A percentile compares a stretch with the other conserved stretches of the same genome.
Evolutionary conservation across 2,329 filamentous ascomycete species (phyloP).

Genomic region (Ampelomyces quisqualis): DNA sequence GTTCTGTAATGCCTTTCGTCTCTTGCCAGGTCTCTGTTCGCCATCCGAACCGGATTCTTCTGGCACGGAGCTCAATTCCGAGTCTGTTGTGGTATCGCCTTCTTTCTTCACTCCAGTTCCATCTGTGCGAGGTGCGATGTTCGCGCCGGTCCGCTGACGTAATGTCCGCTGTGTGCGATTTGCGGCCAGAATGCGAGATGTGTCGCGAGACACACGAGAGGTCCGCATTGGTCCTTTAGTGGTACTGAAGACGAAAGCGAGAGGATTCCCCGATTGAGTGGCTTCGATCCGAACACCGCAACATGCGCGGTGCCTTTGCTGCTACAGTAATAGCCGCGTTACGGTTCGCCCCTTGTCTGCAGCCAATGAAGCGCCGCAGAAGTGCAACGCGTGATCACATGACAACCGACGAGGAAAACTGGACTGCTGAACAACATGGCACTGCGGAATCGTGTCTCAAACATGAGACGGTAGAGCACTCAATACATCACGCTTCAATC

Average conservation of each 20-base stretch:
- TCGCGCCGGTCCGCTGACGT: slow-evolving; percentile 34
- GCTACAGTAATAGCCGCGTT: slow-evolving; percentile 3
- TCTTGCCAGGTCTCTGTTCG: slow-evolving; percentile 32
- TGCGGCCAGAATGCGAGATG: slow-evolving; percentile 34
- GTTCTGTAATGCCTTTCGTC: slow-evolving; percentile 51
- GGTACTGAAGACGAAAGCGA: background rate
- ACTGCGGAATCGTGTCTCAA: too few relatives aligned
- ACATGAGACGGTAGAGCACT: too few relatives aligned
- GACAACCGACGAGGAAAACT: too few relatives aligned
- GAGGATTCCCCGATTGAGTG: background rate
- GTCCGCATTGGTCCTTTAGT: slow-evolving; percentile 33
- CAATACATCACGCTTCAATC: too few relatives aligned
- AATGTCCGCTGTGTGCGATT: slow-evolving; percentile 28
- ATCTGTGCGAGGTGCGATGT: slow-evolving; percentile 20
- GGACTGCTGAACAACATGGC: too few relatives aligned
- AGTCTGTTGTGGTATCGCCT: slow-evolving; percentile 22
- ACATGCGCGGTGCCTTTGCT: background rate
- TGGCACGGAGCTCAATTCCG: slow-evolving; percentile 38
- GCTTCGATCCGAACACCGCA: background rate
- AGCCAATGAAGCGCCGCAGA: slow-evolving; percentile 3
- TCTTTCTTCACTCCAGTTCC: slow-evolving; percentile 11
- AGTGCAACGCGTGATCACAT: slow-evolving; percentile 5
- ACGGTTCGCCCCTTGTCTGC: slow-evolving; percentile 3
- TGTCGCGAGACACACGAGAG: slow-evolving; percentile 43
- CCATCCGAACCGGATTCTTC: slow-evolving; percentile 27